phyloP scores from a whole-genome alignment of 495 filamentous ascomycete genomes.

The Usnea hakonensis region DNA sequence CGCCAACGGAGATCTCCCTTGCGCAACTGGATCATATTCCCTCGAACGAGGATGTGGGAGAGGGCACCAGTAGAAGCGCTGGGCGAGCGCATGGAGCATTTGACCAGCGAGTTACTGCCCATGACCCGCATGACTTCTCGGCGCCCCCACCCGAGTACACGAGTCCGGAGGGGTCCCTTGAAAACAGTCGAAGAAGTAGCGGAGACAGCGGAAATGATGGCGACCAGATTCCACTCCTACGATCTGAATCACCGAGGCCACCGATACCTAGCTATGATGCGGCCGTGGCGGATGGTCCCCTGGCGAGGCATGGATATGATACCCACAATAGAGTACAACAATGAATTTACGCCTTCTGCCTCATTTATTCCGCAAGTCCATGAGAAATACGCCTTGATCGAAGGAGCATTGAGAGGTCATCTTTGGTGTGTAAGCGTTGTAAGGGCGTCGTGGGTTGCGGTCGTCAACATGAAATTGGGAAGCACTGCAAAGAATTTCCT shows the following conservation, averaged over 20 bases:
- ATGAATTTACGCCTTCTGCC: background rate
- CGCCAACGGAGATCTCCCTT: constrained; percentile 94
- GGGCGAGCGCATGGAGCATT: constrained; percentile 32
- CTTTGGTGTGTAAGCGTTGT: background rate
- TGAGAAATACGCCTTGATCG: background rate
- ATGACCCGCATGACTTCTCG: constrained; percentile 30
- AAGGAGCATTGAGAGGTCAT: background rate
- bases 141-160: constrained; percentile 65
- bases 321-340: background rate
- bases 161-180: constrained; percentile 52
- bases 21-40: constrained; percentile 66
- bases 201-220: constrained; percentile 31
- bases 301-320: constrained; percentile 4
- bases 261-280: constrained; percentile 63
- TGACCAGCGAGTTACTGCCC: constrained; percentile 31
- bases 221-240: constrained; percentile 35
- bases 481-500: background rate
- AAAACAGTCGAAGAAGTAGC: constrained; percentile 47
- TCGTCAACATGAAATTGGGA: background rate
- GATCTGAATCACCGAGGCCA: constrained; percentile 34
- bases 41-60: constrained; percentile 67
- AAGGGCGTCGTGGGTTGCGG: background rate
- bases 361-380: background rate
- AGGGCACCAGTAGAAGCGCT: constrained; percentile 57
- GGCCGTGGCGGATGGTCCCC: constrained; percentile 40